These are phyloP conservation scores for Rhizopogon vinicolor DNA, from an alignment of 768 basidiomycete genomes.

Conservation along the genomic window DNA sequence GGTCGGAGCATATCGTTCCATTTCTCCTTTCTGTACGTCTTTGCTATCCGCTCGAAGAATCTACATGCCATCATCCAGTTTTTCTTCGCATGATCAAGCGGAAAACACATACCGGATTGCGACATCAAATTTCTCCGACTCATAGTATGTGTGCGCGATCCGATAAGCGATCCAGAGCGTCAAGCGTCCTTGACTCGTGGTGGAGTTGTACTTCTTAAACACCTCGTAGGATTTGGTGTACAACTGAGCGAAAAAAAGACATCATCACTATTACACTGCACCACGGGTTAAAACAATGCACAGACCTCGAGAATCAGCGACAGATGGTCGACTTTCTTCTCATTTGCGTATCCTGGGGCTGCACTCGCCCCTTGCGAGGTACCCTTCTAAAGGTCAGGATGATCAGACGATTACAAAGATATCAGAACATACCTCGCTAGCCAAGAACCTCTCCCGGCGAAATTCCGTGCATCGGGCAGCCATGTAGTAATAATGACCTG, in stretches of 20 bases:
- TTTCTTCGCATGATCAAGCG: neutral
- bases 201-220: constrained; percentile 72
- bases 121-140: constrained; percentile 79
- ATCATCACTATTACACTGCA: constrained; percentile 2
- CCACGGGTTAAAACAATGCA: neutral
- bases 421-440: constrained; percentile 43
- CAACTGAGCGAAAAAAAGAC: constrained; percentile 43
- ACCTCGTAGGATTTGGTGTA: constrained; percentile 94
- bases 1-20: constrained; percentile 76
- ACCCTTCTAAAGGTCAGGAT: constrained; percentile 2
- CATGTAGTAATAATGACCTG: constrained; percentile 84
- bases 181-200: constrained; percentile 63
- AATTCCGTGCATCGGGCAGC: constrained; percentile 84
- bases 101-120: constrained; percentile 66
- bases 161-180: constrained; percentile 89
- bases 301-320: constrained; percentile 77
- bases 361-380: constrained; percentile 30
- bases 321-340: constrained; percentile 90
- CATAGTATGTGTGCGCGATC: constrained; percentile 84
- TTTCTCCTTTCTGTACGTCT: constrained; percentile 79
- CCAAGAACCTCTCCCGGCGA: constrained; percentile 63
- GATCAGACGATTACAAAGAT: neutral
- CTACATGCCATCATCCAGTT: constrained; percentile 32
- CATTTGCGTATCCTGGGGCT: constrained; percentile 78
- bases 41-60: constrained; percentile 91